A percentile compares a stretch with the other conserved stretches of the same genome.
These are phyloP conservation scores for Straminergon stramineum DNA, from an alignment of 225 moss, liverwort and hornwort genomes.

Conservation along the genomic window DNA sequence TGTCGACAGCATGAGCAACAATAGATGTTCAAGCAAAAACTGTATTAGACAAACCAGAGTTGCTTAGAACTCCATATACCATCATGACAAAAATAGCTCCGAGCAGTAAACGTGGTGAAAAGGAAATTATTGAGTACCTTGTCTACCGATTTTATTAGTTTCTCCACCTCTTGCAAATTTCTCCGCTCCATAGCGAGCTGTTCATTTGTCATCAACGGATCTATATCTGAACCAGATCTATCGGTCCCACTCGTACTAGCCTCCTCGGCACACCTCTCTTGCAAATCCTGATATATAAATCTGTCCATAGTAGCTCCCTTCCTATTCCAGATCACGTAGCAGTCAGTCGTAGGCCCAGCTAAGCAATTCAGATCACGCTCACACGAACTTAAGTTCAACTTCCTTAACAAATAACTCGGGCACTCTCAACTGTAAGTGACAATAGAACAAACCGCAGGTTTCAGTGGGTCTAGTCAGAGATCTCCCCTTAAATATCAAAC, in stretches of 20 bases:
- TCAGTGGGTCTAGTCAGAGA: neutral
- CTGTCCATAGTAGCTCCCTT: constrained; percentile 29
- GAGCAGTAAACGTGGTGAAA: neutral
- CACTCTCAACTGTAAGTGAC: neutral
- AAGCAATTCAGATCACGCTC: neutral
- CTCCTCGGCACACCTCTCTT: constrained; percentile 31
- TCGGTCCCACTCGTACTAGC: constrained; percentile 32
- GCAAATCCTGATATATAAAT: constrained; percentile 28
- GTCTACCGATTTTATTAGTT: constrained; percentile 38
- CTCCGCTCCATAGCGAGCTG: constrained; percentile 33
- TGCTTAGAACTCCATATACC: neutral
- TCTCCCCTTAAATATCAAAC: neutral
- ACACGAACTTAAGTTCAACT: neutral
- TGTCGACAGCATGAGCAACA: neutral
- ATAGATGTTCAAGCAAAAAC: neutral
- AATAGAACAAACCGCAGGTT: neutral
- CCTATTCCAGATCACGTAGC: constrained; percentile 19
- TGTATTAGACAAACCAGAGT: neutral
- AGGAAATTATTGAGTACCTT: constrained; percentile 23
- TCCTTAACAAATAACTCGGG: neutral
- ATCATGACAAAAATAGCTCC: neutral
- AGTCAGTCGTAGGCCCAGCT: neutral
- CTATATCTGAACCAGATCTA: constrained; percentile 16
- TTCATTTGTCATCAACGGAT: constrained; percentile 11
- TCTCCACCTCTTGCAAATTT: constrained; percentile 39